phyloP scores from a whole-genome alignment of 2,329 filamentous ascomycete species.

The Diaporthe sp. region DNA sequence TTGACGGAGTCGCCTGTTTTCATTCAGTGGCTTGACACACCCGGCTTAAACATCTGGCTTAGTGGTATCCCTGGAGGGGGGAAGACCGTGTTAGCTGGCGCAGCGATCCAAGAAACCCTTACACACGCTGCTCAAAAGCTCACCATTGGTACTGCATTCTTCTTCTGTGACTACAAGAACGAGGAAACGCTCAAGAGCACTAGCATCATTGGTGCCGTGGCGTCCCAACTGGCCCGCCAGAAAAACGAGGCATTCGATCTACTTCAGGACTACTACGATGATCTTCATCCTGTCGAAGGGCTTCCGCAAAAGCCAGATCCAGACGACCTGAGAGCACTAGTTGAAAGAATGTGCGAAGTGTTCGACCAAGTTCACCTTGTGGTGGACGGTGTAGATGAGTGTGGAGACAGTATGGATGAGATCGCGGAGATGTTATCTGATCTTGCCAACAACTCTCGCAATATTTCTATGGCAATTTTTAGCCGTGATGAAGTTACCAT shows the following conservation, averaged over 20 bases:
- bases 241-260: not conserved
- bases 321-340: not conserved
- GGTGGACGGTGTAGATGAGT: not conserved
- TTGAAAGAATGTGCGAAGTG: not conserved
- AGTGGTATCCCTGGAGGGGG: slow-evolving; percentile 49
- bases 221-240: not conserved
- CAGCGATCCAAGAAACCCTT: slow-evolving; percentile 43
- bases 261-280: not conserved
- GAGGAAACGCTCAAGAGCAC: not conserved
- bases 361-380: not conserved
- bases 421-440: not conserved
- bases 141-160: not conserved
- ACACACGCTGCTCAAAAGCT: not conserved
- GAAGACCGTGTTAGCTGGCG: slow-evolving; percentile 48
- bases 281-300: not conserved
- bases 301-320: not conserved
- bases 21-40: slow-evolving; percentile 43
- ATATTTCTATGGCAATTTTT: not conserved
- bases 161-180: slow-evolving; percentile 6
- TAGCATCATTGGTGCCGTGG: not conserved
- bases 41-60: slow-evolving; percentile 46
- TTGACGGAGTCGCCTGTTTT: slow-evolving; percentile 41
- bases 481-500: not conserved
- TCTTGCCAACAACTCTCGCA: not conserved
- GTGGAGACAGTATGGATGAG: not conserved